phyloP scores from a whole-genome alignment of 805 yeast genomes.

The Metschnikowia hibisci region DNA sequence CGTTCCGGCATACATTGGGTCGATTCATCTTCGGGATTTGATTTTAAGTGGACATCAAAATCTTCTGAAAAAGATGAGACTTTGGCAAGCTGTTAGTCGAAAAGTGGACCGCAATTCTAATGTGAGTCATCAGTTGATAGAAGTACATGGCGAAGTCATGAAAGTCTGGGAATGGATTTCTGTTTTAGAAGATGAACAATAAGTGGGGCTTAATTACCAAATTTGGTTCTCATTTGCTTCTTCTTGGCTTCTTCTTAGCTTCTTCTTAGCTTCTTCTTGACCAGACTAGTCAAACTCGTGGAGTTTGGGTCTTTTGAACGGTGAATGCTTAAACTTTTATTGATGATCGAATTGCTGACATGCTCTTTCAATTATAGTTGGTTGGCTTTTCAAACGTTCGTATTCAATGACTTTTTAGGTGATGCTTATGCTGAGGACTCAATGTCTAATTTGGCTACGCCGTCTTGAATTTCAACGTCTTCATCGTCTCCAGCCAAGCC shows the following conservation, averaged over 20 bases:
- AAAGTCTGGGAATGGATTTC: slow-evolving; percentile 83
- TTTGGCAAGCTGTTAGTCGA: slow-evolving; percentile 58
- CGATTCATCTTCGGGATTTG: slow-evolving; percentile 70
- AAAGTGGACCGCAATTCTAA: slow-evolving; percentile 64
- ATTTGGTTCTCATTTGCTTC: too few relatives aligned
- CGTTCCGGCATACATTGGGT: slow-evolving; percentile 51
- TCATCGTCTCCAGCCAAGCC: slow-evolving; percentile 71
- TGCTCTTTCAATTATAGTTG: too few relatives aligned
- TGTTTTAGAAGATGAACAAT: background rate
- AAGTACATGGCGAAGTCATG: slow-evolving; percentile 82
- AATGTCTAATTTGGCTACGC: slow-evolving; percentile 17
- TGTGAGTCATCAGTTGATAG: slow-evolving; percentile 58
- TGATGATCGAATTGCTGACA: too few relatives aligned
- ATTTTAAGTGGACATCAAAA: slow-evolving; percentile 43
- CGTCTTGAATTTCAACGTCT: slow-evolving; percentile 17
- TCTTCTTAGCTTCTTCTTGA: too few relatives aligned
- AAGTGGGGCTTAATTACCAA: too few relatives aligned
- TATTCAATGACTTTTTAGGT: too few relatives aligned
- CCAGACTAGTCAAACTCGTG: too few relatives aligned
- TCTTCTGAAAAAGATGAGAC: slow-evolving; percentile 28
- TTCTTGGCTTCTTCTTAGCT: too few relatives aligned
- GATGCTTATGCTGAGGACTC: slow-evolving; percentile 1
- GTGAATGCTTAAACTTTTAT: too few relatives aligned
- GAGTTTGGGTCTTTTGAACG: background rate
- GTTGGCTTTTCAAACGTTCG: too few relatives aligned